Base-by-base conservation (phyloP, 2,329 filamentous ascomycete species). In the Diaporthe batatas region DNA sequence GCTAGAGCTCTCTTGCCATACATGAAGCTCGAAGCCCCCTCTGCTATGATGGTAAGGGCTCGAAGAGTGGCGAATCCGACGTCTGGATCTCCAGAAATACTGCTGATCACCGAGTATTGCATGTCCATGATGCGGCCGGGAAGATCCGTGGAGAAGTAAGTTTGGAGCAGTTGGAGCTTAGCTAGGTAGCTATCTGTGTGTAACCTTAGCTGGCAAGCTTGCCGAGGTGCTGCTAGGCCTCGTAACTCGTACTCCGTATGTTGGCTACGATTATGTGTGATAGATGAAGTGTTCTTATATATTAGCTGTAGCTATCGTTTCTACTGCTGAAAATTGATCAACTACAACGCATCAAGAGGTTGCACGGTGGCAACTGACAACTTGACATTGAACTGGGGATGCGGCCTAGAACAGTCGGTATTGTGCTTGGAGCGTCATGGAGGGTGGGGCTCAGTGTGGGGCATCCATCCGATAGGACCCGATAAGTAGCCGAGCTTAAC, bases 401-500 rank as follows among this genome's bases (percentile, higher is more conserved):
- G 21, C 7, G 21, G 44, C 21, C 7, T 4, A 44, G 36, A 21
- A 29, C 57, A 21, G 12, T 44, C n/a, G 23, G 39, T 47, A 64
- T 12, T 29, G 39, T 8, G 25, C 25, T 25, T 34, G 32, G 58
- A 42, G 58, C 39, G 59, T 34, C 29, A 65, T 36, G 21, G 14
- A 36, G 29, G 21, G 25, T 23, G 44, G 44, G 29, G 18, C 29
- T 0, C 1, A 14, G 2, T 25, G 32, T 42, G 55, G 39, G 55
- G 29, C 12, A 6, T 3, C 7, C 49, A 53, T 53, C 68, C 57
- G 68, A 70, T 70, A 70, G 49, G 68, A 62, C 55, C 68, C 68
- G 68, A 70, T 70, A 70, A 70, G 68, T 53, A 53, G 55, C 68
- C 68, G 68, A 54, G 16, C 21, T 44, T 51, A 53, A 62, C 55